Conservation (phyloP, 225 moss, liverwort and hornwort species). For the Thuidium tamariscinum region DNA sequence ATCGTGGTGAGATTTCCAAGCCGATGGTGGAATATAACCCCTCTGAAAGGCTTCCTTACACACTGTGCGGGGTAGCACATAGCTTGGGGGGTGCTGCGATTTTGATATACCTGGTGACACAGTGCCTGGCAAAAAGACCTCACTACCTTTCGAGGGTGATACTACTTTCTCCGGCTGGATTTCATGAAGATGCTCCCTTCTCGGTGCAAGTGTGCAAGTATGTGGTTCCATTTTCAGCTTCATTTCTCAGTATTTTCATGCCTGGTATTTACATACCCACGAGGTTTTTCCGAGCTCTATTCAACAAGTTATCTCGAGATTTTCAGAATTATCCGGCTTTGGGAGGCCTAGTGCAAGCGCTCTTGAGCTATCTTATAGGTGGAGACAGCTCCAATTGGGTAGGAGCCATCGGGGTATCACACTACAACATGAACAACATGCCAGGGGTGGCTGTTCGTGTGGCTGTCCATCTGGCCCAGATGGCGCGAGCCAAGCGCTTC, state of each 20-base stretch:
- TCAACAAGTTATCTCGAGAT: constrained; percentile 86
- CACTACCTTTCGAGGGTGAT: constrained; percentile 74
- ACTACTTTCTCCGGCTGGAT: constrained; percentile 90
- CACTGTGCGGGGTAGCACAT: constrained; percentile 76
- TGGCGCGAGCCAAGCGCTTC: constrained; percentile 53
- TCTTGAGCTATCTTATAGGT: constrained; percentile 57
- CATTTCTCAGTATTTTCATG: constrained; percentile 32
- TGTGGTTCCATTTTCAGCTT: constrained; percentile 29
- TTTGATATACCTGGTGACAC: constrained; percentile 72
- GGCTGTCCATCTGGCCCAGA: constrained; percentile 63
- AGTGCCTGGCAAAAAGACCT: constrained; percentile 44
- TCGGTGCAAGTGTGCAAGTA: constrained; percentile 12
- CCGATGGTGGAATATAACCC: constrained; percentile 2
- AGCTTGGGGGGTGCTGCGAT: constrained; percentile 84
- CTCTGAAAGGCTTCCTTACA: constrained; percentile 44
- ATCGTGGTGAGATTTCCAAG: background rate
- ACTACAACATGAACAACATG: constrained; percentile 98
- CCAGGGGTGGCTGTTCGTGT: constrained; percentile 79
- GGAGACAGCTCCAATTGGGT: constrained; percentile 95
- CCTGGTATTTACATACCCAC: constrained; percentile 95
- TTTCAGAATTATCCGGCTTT: constrained; percentile 92
- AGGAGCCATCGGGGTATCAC: constrained; percentile 77
- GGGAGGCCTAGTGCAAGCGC: constrained; percentile 72
- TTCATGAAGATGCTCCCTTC: constrained; percentile 61
- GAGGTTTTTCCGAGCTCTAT: constrained; percentile 69